phyloP scores from a whole-genome alignment of 371 early-diverging fungal species.

The Lichtheimia corymbifera region DNA sequence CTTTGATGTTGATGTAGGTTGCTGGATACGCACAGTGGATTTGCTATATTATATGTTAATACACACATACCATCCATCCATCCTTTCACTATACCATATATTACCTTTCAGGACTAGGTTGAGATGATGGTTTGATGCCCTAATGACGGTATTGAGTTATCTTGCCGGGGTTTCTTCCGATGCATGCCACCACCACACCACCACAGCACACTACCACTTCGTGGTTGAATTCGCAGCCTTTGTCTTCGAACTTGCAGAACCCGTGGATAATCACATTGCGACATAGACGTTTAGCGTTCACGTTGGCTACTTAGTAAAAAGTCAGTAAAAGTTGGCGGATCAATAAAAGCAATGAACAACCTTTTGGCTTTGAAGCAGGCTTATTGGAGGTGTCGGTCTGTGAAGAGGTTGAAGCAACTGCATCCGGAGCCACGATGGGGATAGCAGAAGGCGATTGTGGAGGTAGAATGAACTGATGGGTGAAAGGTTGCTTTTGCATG shows the following conservation, averaged over 20 bases:
- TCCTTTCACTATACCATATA: neutral
- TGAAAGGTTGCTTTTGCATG: slow-evolving; percentile 26
- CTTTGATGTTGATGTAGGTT: slow-evolving; percentile 50
- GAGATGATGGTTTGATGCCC: slow-evolving; percentile 30
- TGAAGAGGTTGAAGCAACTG: slow-evolving; percentile 20
- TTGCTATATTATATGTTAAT: slow-evolving; percentile 22
- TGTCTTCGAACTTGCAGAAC: slow-evolving; percentile 81
- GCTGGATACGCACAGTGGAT: slow-evolving; percentile 62
- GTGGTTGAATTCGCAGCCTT: slow-evolving; percentile 88
- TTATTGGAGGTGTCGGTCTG: slow-evolving; percentile 13
- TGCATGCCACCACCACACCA: neutral
- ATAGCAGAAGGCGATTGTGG: slow-evolving; percentile 55
- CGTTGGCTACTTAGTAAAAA: slow-evolving; percentile 17
- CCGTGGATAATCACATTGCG: slow-evolving; percentile 86
- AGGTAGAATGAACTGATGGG: slow-evolving; percentile 46
- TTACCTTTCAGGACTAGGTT: slow-evolving; percentile 63
- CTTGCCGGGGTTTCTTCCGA: neutral
- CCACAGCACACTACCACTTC: slow-evolving; percentile 51
- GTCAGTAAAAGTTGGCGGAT: neutral
- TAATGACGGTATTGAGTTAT: slow-evolving; percentile 14
- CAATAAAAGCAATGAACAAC: slow-evolving; percentile 2
- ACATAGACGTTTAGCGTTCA: slow-evolving; percentile 62
- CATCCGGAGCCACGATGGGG: slow-evolving; percentile 59
- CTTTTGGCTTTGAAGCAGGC: slow-evolving; percentile 46
- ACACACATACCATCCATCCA: no score